phyloP scores from a whole-genome alignment of 2,329 filamentous ascomycete genomes.

The Thielaviopsis ethacetica region DNA sequence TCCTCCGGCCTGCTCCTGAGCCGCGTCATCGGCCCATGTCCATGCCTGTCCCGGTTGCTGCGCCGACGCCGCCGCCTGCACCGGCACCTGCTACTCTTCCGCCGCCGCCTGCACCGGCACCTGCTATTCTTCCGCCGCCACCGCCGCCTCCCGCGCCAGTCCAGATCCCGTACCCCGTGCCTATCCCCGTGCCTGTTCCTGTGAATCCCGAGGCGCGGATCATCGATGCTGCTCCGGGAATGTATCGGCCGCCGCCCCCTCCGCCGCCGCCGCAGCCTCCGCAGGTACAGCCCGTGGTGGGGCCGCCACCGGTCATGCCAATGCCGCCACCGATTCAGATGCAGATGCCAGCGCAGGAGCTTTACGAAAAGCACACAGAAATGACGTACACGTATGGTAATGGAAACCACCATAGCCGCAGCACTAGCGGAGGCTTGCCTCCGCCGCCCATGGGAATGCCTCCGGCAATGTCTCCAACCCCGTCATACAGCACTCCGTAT shows the following conservation, averaged over 20 bases:
- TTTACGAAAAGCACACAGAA: neutral
- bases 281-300: neutral
- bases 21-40: neutral
- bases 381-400: neutral
- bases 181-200: conserved; percentile 5
- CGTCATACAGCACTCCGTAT: neutral
- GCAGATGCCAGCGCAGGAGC: neutral
- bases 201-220: conserved; percentile 8
- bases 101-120: neutral
- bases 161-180: conserved; percentile 6
- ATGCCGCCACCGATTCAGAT: neutral
- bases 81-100: neutral
- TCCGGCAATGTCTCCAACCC: neutral
- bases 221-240: conserved; percentile 1
- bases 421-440: neutral
- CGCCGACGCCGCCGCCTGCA: neutral
- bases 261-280: no score
- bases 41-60: conserved; percentile 1
- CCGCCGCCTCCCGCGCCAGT: neutral
- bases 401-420: neutral
- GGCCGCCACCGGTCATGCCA: no score
- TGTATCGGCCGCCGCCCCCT: neutral
- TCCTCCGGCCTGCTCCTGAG: conserved; percentile 1
- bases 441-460: neutral
- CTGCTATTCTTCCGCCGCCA: neutral